These are phyloP conservation scores for Lycium ferocissimum DNA, from an alignment of 257 asterid species.

Conservation along the genomic window DNA sequence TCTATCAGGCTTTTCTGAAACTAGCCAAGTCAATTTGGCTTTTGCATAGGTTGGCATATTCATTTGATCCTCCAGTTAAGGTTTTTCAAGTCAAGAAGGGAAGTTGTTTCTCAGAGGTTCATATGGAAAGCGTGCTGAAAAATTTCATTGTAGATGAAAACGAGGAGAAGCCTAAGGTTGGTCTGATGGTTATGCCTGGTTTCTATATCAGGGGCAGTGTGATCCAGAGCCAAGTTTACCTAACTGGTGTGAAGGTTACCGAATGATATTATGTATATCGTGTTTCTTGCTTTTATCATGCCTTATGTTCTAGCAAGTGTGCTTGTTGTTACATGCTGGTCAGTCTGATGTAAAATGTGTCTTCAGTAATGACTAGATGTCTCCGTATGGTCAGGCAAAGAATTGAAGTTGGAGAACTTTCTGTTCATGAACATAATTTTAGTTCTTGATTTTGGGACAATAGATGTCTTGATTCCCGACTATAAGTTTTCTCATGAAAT, in stretches of 20 bases:
- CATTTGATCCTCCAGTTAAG: conserved; percentile 78
- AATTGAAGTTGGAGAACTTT: neutral
- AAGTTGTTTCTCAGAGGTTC: conserved; percentile 85
- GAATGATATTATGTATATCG: conserved; percentile 57
- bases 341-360: conserved; percentile 23
- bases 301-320: neutral
- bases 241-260: conserved; percentile 68
- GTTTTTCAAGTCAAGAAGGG: conserved; percentile 87
- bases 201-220: conserved; percentile 93
- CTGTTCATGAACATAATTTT: neutral
- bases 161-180: conserved; percentile 82
- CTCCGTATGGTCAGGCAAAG: neutral
- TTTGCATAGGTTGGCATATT: conserved; percentile 81
- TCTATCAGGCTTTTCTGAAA: conserved; percentile 94
- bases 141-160: conserved; percentile 60
- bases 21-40: conserved; percentile 92
- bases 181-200: conserved; percentile 97
- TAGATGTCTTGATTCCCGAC: neutral
- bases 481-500: neutral
- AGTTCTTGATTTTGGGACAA: neutral
- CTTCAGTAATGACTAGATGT: conserved; percentile 19
- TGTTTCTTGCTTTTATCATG: conserved; percentile 32
- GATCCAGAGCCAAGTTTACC: conserved; percentile 88
- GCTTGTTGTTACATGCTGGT: conserved; percentile 24
- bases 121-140: conserved; percentile 88